A percentile compares a stretch with the other conserved stretches of the same genome.
Conservation (phyloP, 179 eudicot genomes). For the Amaranthus tricolor region DNA sequence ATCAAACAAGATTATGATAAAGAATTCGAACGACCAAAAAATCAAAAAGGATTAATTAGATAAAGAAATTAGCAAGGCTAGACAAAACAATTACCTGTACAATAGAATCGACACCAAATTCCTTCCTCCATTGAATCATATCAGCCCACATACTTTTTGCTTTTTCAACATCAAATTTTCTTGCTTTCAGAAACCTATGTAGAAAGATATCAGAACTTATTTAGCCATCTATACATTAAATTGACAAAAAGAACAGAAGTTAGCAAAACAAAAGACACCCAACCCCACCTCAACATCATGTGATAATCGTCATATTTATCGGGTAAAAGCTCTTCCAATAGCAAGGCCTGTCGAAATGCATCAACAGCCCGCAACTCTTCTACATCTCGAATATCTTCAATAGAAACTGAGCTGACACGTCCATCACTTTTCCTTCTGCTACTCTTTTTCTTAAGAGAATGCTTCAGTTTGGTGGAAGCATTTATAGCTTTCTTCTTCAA, state of each 20-base stretch:
- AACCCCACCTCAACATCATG: slow-evolving; percentile 75
- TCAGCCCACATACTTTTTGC: not conserved
- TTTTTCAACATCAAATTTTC: not conserved
- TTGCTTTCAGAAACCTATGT: slow-evolving; percentile 85
- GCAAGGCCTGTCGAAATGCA: slow-evolving; percentile 65
- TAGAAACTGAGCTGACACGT: slow-evolving; percentile 83
- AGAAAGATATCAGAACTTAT: slow-evolving; percentile 1
- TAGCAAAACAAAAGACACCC: not conserved
- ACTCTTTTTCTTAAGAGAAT: slow-evolving; percentile 76
- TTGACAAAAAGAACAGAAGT: not conserved
- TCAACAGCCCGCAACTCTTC: slow-evolving; percentile 78
- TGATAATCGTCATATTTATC: slow-evolving; percentile 72
- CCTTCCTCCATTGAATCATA: slow-evolving; percentile 3
- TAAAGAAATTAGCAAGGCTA: not conserved
- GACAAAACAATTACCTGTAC: not conserved
- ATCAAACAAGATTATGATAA: not conserved
- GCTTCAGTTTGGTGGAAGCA: slow-evolving; percentile 76
- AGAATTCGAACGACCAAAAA: not conserved
- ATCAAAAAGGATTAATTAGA: not conserved
- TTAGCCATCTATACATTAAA: not conserved
- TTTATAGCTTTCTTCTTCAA: slow-evolving; percentile 75
- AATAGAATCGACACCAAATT: not conserved
- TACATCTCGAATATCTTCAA: slow-evolving; percentile 82
- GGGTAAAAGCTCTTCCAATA: slow-evolving; percentile 70
- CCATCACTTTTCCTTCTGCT: slow-evolving; percentile 70